Base-by-base conservation (phyloP, 1,284 basidiomycete species). In the Tausonia pullulans region DNA sequence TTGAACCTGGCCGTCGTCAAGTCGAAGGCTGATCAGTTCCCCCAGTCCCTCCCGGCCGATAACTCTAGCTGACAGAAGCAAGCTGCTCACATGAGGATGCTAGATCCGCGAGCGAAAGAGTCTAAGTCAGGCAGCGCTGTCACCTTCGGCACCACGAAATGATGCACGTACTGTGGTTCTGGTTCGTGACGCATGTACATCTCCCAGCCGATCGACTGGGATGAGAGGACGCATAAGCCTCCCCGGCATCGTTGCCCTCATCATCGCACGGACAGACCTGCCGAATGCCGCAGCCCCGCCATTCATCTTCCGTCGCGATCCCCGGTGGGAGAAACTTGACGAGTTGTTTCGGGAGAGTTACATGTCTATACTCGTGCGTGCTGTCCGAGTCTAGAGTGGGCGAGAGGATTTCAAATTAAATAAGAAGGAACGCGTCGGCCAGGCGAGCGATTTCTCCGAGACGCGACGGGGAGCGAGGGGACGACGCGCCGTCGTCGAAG, bases 141-240 rank as follows among this genome's bases (percentile, higher is more conserved):
- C 27, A 27, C 27, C 27, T 27, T 27, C 27, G 27, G 27, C 27
- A 27, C 27, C 27, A 27, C 27, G 27, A 27, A 27, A 27, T 1
- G 27, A 27, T 27, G 2, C 27, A 27, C 27, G 27, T 27, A 27
- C 27, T 64, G 63, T 60, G 63, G 63, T 56, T 64, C 63, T 3
- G 63, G 64, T 58, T 76, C 75, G 59, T 78, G 76, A 39, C 76
- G 72, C 72, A 78, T 75, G 72, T 77, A 78, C 75, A 77, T 77
- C 69, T 77, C 73, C 76, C 76, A 78, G 63, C 76, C 75, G 60
- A 41, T 14, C 54, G 16, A 46, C 51, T 68, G 44, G 45, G 58
- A 52, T 27, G 3, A 10, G 4, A 44, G 43, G 45, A 27, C 27
- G 27, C 27, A 27, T 27, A 27, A 27, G 27, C 27, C 27, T 27